phyloP scores from a whole-genome alignment of 768 basidiomycete species.

The Lentinus tigrinus region DNA sequence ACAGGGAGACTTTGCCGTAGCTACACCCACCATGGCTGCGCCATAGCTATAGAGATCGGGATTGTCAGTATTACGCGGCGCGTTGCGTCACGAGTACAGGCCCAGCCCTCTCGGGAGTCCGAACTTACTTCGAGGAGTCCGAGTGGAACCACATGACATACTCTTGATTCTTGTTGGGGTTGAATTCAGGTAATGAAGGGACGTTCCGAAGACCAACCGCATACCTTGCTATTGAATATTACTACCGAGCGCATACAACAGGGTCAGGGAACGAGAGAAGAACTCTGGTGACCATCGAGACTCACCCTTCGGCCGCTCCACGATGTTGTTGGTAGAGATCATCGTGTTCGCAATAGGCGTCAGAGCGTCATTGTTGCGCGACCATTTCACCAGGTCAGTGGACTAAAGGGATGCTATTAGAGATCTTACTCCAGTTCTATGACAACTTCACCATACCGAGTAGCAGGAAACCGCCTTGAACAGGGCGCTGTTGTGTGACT shows the following conservation, averaged over 20 bases:
- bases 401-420: slow-evolving; percentile 32
- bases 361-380: slow-evolving; percentile 58
- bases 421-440: not conserved
- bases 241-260: slow-evolving; percentile 34
- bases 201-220: not conserved
- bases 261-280: not conserved
- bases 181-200: not conserved
- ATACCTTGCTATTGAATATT: slow-evolving; percentile 50
- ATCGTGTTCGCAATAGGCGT: slow-evolving; percentile 52
- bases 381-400: slow-evolving; percentile 51
- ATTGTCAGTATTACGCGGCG: not conserved
- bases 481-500: slow-evolving; percentile 50
- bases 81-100: no score
- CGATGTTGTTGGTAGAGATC: slow-evolving; percentile 57
- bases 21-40: slow-evolving; percentile 62
- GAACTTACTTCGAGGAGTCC: slow-evolving; percentile 53
- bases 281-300: not conserved
- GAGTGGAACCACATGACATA: slow-evolving; percentile 77
- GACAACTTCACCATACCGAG: no score
- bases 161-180: slow-evolving; percentile 44
- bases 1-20: slow-evolving; percentile 56
- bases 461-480: slow-evolving; percentile 64
- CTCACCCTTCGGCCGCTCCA: slow-evolving; percentile 62
- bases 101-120: not conserved
- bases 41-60: slow-evolving; percentile 45